Evolutionary conservation across 2,329 filamentous ascomycete species (phyloP), one percentile per base, ranked within the genome.

Genomic region (Botrytis tulipae): DNA sequence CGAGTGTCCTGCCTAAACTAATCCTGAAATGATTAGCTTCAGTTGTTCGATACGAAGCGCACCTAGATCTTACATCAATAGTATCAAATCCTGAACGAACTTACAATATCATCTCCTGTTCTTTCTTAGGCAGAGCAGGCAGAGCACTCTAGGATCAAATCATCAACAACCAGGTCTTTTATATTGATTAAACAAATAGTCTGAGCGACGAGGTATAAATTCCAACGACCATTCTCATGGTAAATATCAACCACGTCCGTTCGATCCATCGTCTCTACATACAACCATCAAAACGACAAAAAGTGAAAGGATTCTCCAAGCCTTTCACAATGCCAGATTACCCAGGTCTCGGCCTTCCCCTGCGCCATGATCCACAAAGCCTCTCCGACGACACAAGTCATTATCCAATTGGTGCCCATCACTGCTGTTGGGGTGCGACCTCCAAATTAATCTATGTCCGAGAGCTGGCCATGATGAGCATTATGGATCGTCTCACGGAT

Each of bases 401-500:
- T 9, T 61, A 70, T 48, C 68, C 68, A 0, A 48, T 61, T 7
- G 57, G 54, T 8, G 57, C 57, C 12, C 57, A 61, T 70, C 14
- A 25, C 2, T 4, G 20, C 22, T 70, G 54, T 32, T 60, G 22
- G 29, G 68, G 54, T 40, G 51, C 57, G 3, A 25, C 12, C 1
- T 70, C 54, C 4, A 40, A 70, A n/a, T 12, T 70, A 12, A 59
- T 61, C 29, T 73, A 74, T 6, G 44, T 78, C 16, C 73, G 79
- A 35, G 79, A 80, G 70, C 68, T 79, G 16, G 74, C 76, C 12
- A 80, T 80, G 79, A 40, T 80, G 32, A 62, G 61, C 16, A 71
- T 80, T 16, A 80, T 80, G 77, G 75, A 80, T 59, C 22, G 29
- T 12, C 51, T 80, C 10, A 80, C 77, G 5, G 78, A 81, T 57